Base-by-base conservation (phyloP, 2,329 filamentous ascomycete species). In the Beauveria varroae region DNA sequence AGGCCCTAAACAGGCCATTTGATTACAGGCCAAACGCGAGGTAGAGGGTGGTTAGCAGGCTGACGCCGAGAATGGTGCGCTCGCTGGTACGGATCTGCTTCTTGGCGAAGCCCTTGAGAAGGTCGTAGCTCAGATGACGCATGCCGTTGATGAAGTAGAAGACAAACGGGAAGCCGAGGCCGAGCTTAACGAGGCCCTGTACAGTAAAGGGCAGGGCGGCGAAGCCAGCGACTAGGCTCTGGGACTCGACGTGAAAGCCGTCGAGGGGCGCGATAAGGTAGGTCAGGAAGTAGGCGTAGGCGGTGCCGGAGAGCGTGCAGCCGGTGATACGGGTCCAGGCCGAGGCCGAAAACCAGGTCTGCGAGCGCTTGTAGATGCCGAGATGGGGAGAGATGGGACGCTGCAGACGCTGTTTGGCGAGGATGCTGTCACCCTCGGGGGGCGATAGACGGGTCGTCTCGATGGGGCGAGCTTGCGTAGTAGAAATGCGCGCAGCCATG, bases 341-440 rank as follows among this genome's bases (percentile, higher is more conserved):
- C 62, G 80, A 86, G 68, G 86, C 87, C 67, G 82, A 81, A 75
- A 90, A 87, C 88, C 87, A 96, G 68, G 91, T 95, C 78, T 97
- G 89, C 75, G 91, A 86, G 63, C 88, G 84, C 74, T 86, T 83
- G 86, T 97, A 97, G 83, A 96, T 93, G 71, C 78, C 74, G 65
- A 97, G 85, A 73, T 97, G 92, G 60, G 93, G 93, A 51, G 91
- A 83, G 69, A 96, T 82, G 72, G 93, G 93, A 57, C 93, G 93
- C 71, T 82, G 77, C 61, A 88, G 82, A 70, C 93, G 93, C 81
- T 97, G 93, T 71, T 85, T 79, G 70, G 84, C 87, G 72, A 97
- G 90, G 76, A 96, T 85, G 67, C 82, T 72, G 66, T 83, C 70
- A 65, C 76, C 83, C 64, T 87, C 79, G 58, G 74, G 68, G 58